Base-by-base conservation (phyloP, 163 green algal species). In the Scenedesmus sp. region DNA sequence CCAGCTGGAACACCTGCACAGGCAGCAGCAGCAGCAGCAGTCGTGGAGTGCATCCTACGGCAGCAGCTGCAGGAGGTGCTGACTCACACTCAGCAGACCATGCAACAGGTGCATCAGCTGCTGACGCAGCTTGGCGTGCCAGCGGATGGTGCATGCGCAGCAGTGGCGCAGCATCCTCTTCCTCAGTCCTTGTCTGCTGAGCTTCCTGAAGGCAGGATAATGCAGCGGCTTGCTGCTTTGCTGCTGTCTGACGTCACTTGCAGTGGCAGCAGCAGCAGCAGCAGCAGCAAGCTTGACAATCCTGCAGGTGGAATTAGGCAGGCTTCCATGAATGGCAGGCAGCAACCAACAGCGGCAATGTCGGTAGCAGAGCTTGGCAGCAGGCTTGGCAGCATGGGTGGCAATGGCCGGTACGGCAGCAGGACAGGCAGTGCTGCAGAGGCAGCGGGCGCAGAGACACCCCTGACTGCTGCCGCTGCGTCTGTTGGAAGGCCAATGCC, bases 61-160 rank as follows among this genome's bases (percentile, higher is more conserved):
- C 85, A 90, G 85, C 85, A 90, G 22, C 35, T 90, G 70, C 68
- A 90, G 1, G 35, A 26, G 0, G 30, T 84, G 35, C 6, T 79
- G 7, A 15, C 24, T 15, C 85, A 90, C 2, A 72, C 33, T 7
- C 46, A 85, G 26, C 16, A 83, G 30, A 59, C 61, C 3, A 0
- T 78, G 70, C 85, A 90, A 44, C 85, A 84, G 24, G 46, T 90
- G 26, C 68, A 78, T 44, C 30, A 84, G 44, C 85, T 89, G 68
- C 44, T 89, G 70, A 2, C 10, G 78, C 42, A 84, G 5, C 40
- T 0, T 6, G 9, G 2, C 0, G 18, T 37, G 0, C 15, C 42
- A 84, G 37, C 78, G 22, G 35, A 35, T 51, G 43, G 6, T 84
- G 43, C 35, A 18, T 3, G 0, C 35, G 7, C 43, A 18, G 35